Base-by-base conservation (phyloP, 139 green algal genomes). In the Tetradesmus lagerheimii region DNA sequence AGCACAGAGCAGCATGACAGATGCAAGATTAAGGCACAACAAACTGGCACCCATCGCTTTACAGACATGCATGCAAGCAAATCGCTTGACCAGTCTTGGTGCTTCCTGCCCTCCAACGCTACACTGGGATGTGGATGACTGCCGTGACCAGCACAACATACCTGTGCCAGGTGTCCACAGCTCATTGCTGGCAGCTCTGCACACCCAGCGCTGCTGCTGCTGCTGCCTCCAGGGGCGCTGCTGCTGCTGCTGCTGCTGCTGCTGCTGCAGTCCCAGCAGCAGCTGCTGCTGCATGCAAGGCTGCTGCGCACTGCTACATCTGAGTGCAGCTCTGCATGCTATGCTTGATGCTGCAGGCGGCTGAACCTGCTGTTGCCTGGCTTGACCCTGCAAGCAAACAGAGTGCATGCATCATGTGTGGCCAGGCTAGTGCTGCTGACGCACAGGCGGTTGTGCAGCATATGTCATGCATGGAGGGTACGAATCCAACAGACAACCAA, bases 161-260 rank as follows among this genome's bases (percentile, higher is more conserved):
- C 78, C 78, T 84, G 38, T 80, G 3, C 27, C 71, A 29, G 83
- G 83, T 6, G 83, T 88, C 83, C 83, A 88, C n/a, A 88, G 14
- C 6, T 80, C 83, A 25, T 20, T 84, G 78, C 78, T 84, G 20
- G 76, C 45, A 29, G 82, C 82, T 43, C 35, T 23, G 53, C 53
- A 77, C n/a, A 38, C 37, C 23, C 78, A 62, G 27, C 39, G 78
- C 39, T 35, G 41, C 39, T 62, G 38, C 39, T 35, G 76, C 78
- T 62, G 78, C 78, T 84, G 82, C 80, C 34, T 47, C 80, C 74
- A 43, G 27, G 11, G 79, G 29, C 20, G 35, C 57, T 78, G 50
- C 31, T 62, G 50, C 82, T 71, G 75, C 75, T 38, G 64, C 18
- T 71, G 82, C 53, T 31, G 82, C 3, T 87, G 82, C 57, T 87